Evolutionary conservation across 2,329 filamentous ascomycete genomes (phyloP), one percentile per base, ranked within the genome.

Genomic region (Botrytis medusae): DNA sequence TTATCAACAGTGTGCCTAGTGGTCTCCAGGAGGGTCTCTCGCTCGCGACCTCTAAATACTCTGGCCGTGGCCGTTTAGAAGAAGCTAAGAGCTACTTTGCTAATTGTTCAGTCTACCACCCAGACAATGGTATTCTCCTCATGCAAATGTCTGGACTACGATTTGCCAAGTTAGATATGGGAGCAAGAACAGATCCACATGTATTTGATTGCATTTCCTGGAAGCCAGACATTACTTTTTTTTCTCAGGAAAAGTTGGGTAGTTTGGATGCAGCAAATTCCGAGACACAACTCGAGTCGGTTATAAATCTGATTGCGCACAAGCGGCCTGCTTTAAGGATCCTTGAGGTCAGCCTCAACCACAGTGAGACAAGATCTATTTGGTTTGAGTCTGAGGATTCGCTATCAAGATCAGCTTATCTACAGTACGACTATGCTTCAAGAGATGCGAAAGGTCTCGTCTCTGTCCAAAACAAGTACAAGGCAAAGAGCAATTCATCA

Each of bases 301-400:
- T 82, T 2, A 70, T 84, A 9, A 80, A 84, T 65, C 73, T 83
- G 0, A 71, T 83, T 0, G 81, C 79, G 0, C 81, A 84, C 73
- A 82, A 81, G 72, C 82, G 78, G 34, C 83, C 83, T 2, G 57
- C 64, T 2, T 76, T 82, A 2, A 79, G 73, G 1, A 78, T 84
- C 18, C 61, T 83, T 0, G 82, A 84, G 70, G 54, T 83, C n/a
- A 63, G 59, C 32, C 5, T 82, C 12, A 74, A 76, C 54, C 14
- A 69, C 4, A 61, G 9, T 1, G 79, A 81, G 40, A 48, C 69
- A 2, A 77, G 78, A 7, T 77, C 75, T 48, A 37, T 81, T 4
- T 82, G 81, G 80, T 74, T 82, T 34, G 68, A 75, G n/a, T 22
- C 34, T 34, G 25, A 20, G 44, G n/a, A 32, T 44, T 22, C 14